A percentile compares a stretch with the other conserved stretches of the same genome.
Conservation (phyloP, 2,329 filamentous ascomycete genomes). For the Pseudogymnoascus sp. region DNA sequence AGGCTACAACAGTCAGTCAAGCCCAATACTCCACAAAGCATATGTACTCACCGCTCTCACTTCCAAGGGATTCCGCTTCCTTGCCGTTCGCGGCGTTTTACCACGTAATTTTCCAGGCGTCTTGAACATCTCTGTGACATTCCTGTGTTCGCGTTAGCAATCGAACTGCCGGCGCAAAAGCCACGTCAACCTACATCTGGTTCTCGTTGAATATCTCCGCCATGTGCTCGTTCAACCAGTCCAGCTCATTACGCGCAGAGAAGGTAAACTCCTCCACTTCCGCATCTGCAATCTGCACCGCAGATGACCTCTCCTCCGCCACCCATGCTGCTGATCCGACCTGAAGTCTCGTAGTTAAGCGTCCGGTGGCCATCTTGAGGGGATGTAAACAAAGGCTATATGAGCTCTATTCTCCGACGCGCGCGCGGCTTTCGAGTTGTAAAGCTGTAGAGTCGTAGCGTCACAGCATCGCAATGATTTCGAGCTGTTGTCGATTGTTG, state of each 20-base stretch:
- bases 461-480: constrained; percentile 3
- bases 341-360: constrained; percentile 45
- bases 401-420: not conserved
- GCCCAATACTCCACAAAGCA: not conserved
- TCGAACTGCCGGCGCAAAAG: constrained; percentile 9
- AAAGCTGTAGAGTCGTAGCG: not conserved
- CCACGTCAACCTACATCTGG: constrained; percentile 59
- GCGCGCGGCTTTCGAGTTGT: not conserved
- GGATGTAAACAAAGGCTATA: constrained; percentile 6
- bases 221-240: constrained; percentile 99
- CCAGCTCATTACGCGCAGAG: constrained; percentile 84
- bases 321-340: constrained; percentile 84
- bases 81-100: constrained; percentile 66
- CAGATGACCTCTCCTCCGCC: constrained; percentile 70
- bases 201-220: constrained; percentile 81
- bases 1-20: constrained; percentile 36
- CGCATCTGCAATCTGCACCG: constrained; percentile 63
- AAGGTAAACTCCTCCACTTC: constrained; percentile 92
- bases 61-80: constrained; percentile 50
- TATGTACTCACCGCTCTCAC: constrained; percentile 50
- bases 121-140: constrained; percentile 92
- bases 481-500: constrained; percentile 2
- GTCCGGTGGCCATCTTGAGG: constrained; percentile 24
- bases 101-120: constrained; percentile 76
- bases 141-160: constrained; percentile 44